Evolutionary conservation across 495 filamentous ascomycete species (phyloP), one percentile per base, ranked within the genome.

Genomic region (Hamigera avellanea): DNA sequence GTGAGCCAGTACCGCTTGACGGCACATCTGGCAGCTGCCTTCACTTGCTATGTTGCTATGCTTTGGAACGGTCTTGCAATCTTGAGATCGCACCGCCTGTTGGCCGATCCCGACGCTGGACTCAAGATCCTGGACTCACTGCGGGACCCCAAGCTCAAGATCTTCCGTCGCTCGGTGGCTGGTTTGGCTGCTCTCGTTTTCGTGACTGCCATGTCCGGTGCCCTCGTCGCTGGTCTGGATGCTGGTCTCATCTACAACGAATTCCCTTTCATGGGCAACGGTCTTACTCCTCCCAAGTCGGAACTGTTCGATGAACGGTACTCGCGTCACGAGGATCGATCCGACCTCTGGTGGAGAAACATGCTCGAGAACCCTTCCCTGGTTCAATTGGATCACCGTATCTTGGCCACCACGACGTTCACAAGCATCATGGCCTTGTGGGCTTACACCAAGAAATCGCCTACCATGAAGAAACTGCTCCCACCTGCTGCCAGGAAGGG

Each of bases 211-310:
- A 80, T 98, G 64, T 95, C 91, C 2, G 91, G 91, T 32, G 91
- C 78, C 9, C 70, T 98, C 6, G 91, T 98, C 18, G 91, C 91
- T 1, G 91, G 91, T 19, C 75, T 98, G 15, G 91, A 98, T 50
- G 91, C 91, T 10, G 91, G 91, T 9, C 64, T 98, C 12, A 95
- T 98, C 52, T 98, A 98, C 66, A 96, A 96, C 53, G 86, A 96
- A 49, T 95, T 96, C 53, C 93, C 93, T 1, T 84, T 72, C 51
- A 98, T 98, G 91, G 91, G 93, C 19, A 60, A 69, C 1, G 85
- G 85, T 1, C 67, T 87, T 19, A 66, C 81, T 2, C 91, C 91
- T 8, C 93, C 91, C 1, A 75, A 66, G 39, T 64, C 71, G 1
- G 91, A 98, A 55, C 75, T 98, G 7, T 85, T 85, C 49, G 75